Evolutionary conservation across 352 stramenopile genomes (phyloP).

Genomic region (Globisporangium alternatum): DNA sequence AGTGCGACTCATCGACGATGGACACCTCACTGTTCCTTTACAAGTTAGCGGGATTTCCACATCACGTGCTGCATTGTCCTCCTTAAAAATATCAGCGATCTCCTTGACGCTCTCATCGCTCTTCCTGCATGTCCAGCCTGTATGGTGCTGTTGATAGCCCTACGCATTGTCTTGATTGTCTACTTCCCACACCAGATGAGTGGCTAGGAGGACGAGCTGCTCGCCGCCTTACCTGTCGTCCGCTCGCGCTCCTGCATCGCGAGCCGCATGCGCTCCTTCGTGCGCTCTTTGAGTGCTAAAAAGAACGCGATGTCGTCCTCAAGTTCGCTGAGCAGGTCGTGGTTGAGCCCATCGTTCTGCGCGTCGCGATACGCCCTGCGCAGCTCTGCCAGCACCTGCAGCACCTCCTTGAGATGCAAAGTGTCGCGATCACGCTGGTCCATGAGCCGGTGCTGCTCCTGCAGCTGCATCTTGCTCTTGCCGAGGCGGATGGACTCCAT

Average conservation of each 20-base stretch:
- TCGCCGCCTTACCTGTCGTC: slow-evolving; percentile 4
- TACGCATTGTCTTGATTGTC: neutral
- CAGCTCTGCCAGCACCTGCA: slow-evolving; percentile 45
- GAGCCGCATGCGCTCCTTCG: slow-evolving; percentile 65
- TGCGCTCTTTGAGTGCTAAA: slow-evolving; percentile 55
- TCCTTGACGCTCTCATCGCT: neutral
- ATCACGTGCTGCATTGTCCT: neutral
- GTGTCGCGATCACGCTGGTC: slow-evolving; percentile 71
- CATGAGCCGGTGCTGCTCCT: slow-evolving; percentile 44
- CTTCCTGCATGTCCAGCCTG: neutral
- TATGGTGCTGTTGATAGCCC: neutral
- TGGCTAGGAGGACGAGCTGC: slow-evolving; percentile 7
- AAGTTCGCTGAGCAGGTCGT: slow-evolving; percentile 57
- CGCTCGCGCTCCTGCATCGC: slow-evolving; percentile 41
- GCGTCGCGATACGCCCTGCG: slow-evolving; percentile 51
- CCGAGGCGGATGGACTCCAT: slow-evolving; percentile 76
- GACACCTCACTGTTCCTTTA: neutral
- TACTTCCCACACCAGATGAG: neutral
- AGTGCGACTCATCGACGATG: neutral
- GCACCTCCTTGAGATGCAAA: slow-evolving; percentile 55
- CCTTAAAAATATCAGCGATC: neutral
- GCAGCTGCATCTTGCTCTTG: slow-evolving; percentile 63
- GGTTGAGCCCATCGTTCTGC: slow-evolving; percentile 41
- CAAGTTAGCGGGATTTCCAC: neutral
- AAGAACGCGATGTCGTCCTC: slow-evolving; percentile 79